phyloP scores from a whole-genome alignment of 1,139 yeast species.

The Nakaseomyces glabratus region DNA sequence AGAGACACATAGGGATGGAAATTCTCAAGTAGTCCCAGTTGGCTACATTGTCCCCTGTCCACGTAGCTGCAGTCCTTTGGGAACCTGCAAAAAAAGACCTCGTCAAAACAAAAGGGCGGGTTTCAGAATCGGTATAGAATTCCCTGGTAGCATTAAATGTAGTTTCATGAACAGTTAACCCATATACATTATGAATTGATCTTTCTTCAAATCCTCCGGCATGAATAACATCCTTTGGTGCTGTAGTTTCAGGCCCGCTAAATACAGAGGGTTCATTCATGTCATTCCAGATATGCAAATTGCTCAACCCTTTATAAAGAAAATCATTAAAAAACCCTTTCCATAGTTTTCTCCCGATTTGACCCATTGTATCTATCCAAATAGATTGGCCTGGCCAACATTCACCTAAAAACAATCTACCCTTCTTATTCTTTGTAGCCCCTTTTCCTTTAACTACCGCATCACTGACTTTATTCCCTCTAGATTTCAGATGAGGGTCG shows the following conservation, averaged over 20 bases:
- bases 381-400: conserved; percentile 98
- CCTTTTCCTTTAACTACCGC: conserved; percentile 35
- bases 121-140: conserved; percentile 39
- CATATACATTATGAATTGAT: conserved; percentile 79
- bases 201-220: conserved; percentile 82
- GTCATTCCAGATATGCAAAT: conserved; percentile 89
- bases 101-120: conserved; percentile 84
- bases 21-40: conserved; percentile 78
- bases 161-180: conserved; percentile 69
- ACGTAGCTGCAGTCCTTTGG: conserved; percentile 83
- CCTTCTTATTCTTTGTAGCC: conserved; percentile 40
- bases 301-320: conserved; percentile 37
- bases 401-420: conserved; percentile 61
- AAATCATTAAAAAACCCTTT: conserved; percentile 38
- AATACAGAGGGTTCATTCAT: conserved; percentile 97
- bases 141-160: conserved; percentile 58
- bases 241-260: conserved; percentile 87
- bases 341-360: conserved; percentile 58
- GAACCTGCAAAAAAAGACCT: conserved; percentile 86
- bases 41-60: conserved; percentile 97
- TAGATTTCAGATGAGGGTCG: conserved; percentile 77
- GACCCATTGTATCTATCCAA: conserved; percentile 83
- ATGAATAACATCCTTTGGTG: conserved; percentile 75
- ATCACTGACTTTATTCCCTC: conserved; percentile 57
- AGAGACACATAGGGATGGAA: conserved; percentile 81